Base-by-base conservation (phyloP, 192 early-diverging fungal species). In the Coemansia sp. region DNA sequence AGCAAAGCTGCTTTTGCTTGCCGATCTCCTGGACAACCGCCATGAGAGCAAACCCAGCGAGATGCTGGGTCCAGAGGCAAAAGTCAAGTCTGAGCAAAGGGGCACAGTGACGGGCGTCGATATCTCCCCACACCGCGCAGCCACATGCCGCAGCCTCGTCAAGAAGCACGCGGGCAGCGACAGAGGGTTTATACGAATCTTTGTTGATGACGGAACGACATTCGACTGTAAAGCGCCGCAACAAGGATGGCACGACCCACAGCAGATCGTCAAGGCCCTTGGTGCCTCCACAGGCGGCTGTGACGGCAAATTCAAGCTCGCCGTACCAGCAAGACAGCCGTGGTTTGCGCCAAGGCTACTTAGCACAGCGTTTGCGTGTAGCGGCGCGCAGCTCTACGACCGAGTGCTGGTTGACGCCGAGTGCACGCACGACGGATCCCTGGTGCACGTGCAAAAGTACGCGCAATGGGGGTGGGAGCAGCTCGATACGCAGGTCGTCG, bases 71-170 rank as follows among this genome's bases (percentile, higher is more conserved):
- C n/a, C n/a, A n/a, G n/a, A n/a, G n/a, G n/a, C n/a, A n/a, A n/a
- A n/a, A n/a, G n/a, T n/a, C n/a, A 31, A 9, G 31, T 25, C 27
- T 17, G 57, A 35, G n/a, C 36, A 31, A 9, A 31, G 25, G 19
- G 97, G 97, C 1, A 92, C 93, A 0, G 90, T 96, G 4, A 99
- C 97, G 0, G 97, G 96, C 2, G 94, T 99, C 0, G 97, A 99
- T 69, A 80, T 98, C 29, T 88, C 88, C 2, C 24, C 65, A 3
- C 85, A 92, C 60, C 85, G 97, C 10, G 69, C 92, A 35, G 82
- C 89, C 5, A 94, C 90, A 0, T 95, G 93, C 71, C 87, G 89
- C 31, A 87, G 82, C 29, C 56, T 94, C 25, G 37, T 96, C 31
- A 89, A 90, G 47, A 95, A 92, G 20, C 90, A 93, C 88, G 71